Evolutionary conservation across 1,284 basidiomycete species (phyloP).

Genomic region (Austroboletus niveus): DNA sequence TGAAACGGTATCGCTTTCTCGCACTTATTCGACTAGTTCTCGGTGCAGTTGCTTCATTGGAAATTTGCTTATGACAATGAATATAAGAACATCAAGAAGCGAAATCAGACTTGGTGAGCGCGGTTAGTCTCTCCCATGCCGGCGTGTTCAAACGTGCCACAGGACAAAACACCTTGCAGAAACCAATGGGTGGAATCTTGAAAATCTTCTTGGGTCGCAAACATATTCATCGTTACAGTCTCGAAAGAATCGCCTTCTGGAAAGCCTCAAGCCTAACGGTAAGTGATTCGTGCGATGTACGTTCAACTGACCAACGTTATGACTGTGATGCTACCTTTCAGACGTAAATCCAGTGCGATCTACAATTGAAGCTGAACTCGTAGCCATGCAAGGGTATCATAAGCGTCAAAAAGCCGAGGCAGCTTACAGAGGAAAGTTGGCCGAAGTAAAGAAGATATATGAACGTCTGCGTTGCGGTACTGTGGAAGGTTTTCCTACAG

Average conservation of each 20-base stretch:
- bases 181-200: slow-evolving; percentile 38
- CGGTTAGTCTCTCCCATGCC: neutral
- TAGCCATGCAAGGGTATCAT: slow-evolving; percentile 24
- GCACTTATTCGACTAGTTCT: slow-evolving; percentile 31
- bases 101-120: slow-evolving; percentile 36
- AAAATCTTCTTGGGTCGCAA: slow-evolving; percentile 37
- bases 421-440: slow-evolving; percentile 19
- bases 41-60: slow-evolving; percentile 35
- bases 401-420: slow-evolving; percentile 27
- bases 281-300: slow-evolving; percentile 5
- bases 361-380: slow-evolving; percentile 35
- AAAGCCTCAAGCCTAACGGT: slow-evolving; percentile 36
- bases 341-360: slow-evolving; percentile 25
- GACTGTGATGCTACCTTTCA: slow-evolving; percentile 10
- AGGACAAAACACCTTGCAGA: slow-evolving; percentile 38
- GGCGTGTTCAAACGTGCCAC: neutral
- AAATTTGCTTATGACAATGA: slow-evolving; percentile 21
- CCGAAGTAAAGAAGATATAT: slow-evolving; percentile 34
- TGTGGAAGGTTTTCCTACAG: neutral
- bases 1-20: neutral
- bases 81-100: slow-evolving; percentile 10
- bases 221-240: slow-evolving; percentile 37
- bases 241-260: slow-evolving; percentile 34
- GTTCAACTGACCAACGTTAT: neutral
- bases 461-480: slow-evolving; percentile 30